phyloP scores from a whole-genome alignment of 352 stramenopile genomes.

The Phytophthora podocarpi region DNA sequence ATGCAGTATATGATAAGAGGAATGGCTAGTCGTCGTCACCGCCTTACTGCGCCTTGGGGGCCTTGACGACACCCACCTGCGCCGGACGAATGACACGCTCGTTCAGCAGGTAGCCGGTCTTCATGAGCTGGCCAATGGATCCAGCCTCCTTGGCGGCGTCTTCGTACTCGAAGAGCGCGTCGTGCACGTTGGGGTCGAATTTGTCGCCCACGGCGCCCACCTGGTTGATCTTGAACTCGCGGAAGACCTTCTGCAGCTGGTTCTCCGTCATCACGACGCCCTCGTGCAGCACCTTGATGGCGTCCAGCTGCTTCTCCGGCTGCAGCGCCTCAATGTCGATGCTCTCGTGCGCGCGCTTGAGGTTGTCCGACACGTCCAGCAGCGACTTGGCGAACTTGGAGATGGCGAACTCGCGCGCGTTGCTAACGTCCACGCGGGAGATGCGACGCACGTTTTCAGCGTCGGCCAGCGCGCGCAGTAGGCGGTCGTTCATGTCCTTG shows the following conservation, averaged over 20 bases:
- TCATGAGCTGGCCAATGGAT: slow-evolving; percentile 97
- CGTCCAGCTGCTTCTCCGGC: slow-evolving; percentile 64
- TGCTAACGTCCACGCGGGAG: slow-evolving; percentile 93
- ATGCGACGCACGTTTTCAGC: slow-evolving; percentile 98
- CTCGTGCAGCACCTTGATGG: slow-evolving; percentile 80
- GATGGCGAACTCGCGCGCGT: slow-evolving; percentile 95
- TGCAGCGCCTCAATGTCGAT: slow-evolving; percentile 78
- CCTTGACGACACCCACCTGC: slow-evolving; percentile 94
- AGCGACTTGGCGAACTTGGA: slow-evolving; percentile 97
- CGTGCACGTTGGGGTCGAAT: slow-evolving; percentile 98
- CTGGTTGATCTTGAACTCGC: slow-evolving; percentile 89
- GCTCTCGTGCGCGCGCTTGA: slow-evolving; percentile 94
- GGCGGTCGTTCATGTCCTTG: slow-evolving; percentile 84
- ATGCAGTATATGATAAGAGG: neutral
- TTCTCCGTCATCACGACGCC: slow-evolving; percentile 96
- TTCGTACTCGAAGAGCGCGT: slow-evolving; percentile 98
- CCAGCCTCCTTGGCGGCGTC: slow-evolving; percentile 89
- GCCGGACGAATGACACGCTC: slow-evolving; percentile 95
- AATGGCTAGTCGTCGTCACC: neutral
- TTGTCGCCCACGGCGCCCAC: slow-evolving; percentile 94
- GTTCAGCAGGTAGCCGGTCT: slow-evolving; percentile 96
- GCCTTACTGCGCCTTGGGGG: slow-evolving; percentile 37
- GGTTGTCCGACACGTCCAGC: slow-evolving; percentile 98
- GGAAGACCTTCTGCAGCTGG: slow-evolving; percentile 97
- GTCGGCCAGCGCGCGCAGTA: slow-evolving; percentile 94